Base-by-base conservation (phyloP, 768 basidiomycete species). In the Coprinopsis cinerea region DNA sequence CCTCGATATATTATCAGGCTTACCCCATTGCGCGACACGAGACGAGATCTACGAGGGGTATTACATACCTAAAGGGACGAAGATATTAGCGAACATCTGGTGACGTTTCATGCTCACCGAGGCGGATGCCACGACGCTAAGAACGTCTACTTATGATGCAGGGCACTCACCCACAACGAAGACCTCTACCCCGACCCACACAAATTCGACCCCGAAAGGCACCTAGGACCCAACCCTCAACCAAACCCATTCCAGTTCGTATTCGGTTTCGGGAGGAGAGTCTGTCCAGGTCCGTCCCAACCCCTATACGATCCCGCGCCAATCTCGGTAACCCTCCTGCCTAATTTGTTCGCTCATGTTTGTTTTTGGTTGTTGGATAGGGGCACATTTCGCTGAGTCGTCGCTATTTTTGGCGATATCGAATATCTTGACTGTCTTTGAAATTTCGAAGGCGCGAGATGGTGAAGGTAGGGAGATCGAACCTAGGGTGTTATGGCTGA, bases 211-310 rank as follows among this genome's bases (percentile, higher is more conserved):
- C 62, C 69, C 3, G 58, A 57, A 2, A 65, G 73, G n/a, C 57
- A 63, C 54, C 48, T 69, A 6, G 60, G 61, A 17, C 51, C 60
- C n/a, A 59, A 53, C 10, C 64, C 61, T 23, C 63, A 68, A 43
- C 55, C 56, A 11, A 62, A 71, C 49, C 65, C 65, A 3, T 53
- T 55, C 35, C 60, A 62, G 47, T 61, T 59, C 35, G 61, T 64
- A 3, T 72, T 70, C 35, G 70, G 70, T 6, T 69, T 67, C 40
- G 69, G 70, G n/a, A 60, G 67, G 26, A 56, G 70, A 43, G 39
- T 55, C 9, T 67, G 66, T 36, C 66, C 66, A 48, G 64, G 64
- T 59, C 24, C 41, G 50, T 17, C 14, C 25, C 45, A 28, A 1
- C 10, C 18, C 24, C 24, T 13, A 20, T 20, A 39, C 22, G 0